Conservation (phyloP, 1,139 yeast genomes). For the Geotrichum candidum region DNA sequence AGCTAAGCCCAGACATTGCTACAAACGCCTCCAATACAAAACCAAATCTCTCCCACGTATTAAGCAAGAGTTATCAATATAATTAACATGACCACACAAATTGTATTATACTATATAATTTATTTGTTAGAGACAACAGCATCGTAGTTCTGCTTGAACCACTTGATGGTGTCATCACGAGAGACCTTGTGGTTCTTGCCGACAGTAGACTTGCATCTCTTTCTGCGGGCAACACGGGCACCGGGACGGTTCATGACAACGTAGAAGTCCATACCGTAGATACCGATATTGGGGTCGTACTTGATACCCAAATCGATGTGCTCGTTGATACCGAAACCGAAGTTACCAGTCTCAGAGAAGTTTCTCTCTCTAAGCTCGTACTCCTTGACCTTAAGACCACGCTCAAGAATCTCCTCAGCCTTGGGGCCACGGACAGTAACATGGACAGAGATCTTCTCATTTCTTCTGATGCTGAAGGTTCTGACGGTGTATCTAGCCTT, state of each 20-base stretch:
- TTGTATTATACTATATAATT: not conserved
- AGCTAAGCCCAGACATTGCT: too few species aligned
- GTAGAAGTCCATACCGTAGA: conserved; percentile 99
- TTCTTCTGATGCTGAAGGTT: conserved; percentile 99
- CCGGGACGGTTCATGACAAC: conserved; percentile 99
- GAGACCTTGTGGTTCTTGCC: conserved; percentile 92
- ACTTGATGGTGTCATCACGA: conserved; percentile 90
- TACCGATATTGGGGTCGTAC: conserved; percentile 99
- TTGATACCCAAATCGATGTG: conserved; percentile 99
- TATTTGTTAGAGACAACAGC: conserved; percentile 77
- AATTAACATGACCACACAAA: not conserved
- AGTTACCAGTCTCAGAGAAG: conserved; percentile 99
- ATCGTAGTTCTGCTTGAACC: conserved; percentile 99
- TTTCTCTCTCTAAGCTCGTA: conserved; percentile 90
- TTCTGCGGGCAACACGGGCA: conserved; percentile 98
- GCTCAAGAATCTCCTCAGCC: conserved; percentile 99
- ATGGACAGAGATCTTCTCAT: conserved; percentile 98
- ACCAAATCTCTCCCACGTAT: too few species aligned
- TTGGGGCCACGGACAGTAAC: conserved; percentile 99
- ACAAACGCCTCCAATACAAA: too few species aligned
- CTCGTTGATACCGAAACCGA: conserved; percentile 99
- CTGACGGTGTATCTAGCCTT: conserved; percentile 99
- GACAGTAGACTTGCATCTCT: conserved; percentile 83
- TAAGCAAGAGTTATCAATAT: not conserved
- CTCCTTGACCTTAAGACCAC: conserved; percentile 99